These are phyloP conservation scores for Dimocarpus longan DNA, from an alignment of 345 rosid genomes.

Conservation along the genomic window DNA sequence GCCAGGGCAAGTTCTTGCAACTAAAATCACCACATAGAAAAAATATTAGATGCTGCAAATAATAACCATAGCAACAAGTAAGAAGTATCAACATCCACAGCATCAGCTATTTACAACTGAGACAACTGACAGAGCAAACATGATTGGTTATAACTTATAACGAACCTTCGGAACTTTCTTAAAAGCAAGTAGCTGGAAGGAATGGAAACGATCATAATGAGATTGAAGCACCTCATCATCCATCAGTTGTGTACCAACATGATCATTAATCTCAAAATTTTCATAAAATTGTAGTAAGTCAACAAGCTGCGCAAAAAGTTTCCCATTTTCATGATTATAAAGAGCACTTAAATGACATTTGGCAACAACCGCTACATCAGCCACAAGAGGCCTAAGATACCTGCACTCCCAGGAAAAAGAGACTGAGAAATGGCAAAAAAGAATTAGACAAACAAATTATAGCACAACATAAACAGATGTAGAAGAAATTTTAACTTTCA, in stretches of 20 bases:
- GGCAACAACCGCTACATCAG: conserved; percentile 91
- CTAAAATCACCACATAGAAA: conserved; percentile 42
- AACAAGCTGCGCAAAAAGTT: conserved; percentile 90
- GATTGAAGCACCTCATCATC: conserved; percentile 92
- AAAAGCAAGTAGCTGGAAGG: conserved; percentile 88
- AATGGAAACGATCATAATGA: conserved; percentile 85
- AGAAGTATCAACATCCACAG: conserved; percentile 6
- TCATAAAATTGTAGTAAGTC: conserved; percentile 96
- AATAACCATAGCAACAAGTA: conserved; percentile 16
- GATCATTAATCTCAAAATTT: conserved; percentile 98
- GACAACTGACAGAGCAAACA: conserved; percentile 16
- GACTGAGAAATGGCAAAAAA: background rate
- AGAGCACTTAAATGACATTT: conserved; percentile 93
- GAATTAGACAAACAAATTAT: conserved; percentile 1
- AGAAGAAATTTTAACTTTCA: conserved; percentile 1
- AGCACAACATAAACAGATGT: background rate
- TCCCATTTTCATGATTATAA: conserved; percentile 84
- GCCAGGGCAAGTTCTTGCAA: conserved; percentile 85
- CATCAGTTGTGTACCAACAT: conserved; percentile 85
- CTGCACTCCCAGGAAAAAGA: conserved; percentile 42
- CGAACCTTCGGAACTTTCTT: conserved; percentile 92
- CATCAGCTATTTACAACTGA: conserved; percentile 7
- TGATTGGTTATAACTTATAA: conserved; percentile 18
- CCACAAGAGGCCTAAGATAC: conserved; percentile 95
- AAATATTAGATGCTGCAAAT: conserved; percentile 22